Percentiles rank a stretch among this genome's conserved stretches.
phyloP scores from a whole-genome alignment of 371 early-diverging fungal species.

The Apophysomyces trapeziformis region DNA sequence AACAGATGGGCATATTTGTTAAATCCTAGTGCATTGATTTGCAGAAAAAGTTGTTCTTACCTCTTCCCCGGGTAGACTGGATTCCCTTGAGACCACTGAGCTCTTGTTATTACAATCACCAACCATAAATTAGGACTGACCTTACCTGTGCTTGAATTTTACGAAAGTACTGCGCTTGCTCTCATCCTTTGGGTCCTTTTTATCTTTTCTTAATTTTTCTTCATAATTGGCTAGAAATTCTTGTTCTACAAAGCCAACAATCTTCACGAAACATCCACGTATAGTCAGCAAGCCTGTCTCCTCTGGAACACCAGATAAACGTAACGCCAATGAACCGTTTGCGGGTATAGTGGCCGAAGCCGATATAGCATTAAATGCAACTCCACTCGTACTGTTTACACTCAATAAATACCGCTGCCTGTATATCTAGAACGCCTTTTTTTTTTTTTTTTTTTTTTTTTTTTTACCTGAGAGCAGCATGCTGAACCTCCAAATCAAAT shows the following conservation, averaged over 20 bases:
- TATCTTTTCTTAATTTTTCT: slow-evolving; percentile 31
- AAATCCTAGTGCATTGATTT: not conserved
- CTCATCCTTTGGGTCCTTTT: slow-evolving; percentile 48
- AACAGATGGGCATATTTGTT: not conserved
- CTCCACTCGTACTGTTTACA: slow-evolving; percentile 60
- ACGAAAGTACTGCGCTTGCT: slow-evolving; percentile 42
- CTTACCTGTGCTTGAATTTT: slow-evolving; percentile 43
- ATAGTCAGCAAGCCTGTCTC: slow-evolving; percentile 65
- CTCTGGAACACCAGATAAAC: slow-evolving; percentile 67
- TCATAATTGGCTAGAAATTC: slow-evolving; percentile 62
- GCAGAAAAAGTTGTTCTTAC: slow-evolving; percentile 8
- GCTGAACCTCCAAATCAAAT: slow-evolving; percentile 78
- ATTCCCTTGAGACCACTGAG: slow-evolving; percentile 40
- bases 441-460: not conserved
- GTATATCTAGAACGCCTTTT: too few relatives aligned
- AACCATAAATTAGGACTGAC: not conserved
- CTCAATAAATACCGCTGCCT: not conserved
- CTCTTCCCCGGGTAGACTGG: slow-evolving; percentile 29
- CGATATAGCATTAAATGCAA: slow-evolving; percentile 62
- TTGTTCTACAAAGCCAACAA: slow-evolving; percentile 75
- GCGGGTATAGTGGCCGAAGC: slow-evolving; percentile 70
- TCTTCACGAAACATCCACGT: slow-evolving; percentile 70
- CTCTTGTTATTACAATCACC: not conserved
- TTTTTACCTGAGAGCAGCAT: slow-evolving; percentile 61
- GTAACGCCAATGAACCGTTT: slow-evolving; percentile 58